Conservation (phyloP, 176 grass and related monocot species). For the Juncus inflexus region DNA sequence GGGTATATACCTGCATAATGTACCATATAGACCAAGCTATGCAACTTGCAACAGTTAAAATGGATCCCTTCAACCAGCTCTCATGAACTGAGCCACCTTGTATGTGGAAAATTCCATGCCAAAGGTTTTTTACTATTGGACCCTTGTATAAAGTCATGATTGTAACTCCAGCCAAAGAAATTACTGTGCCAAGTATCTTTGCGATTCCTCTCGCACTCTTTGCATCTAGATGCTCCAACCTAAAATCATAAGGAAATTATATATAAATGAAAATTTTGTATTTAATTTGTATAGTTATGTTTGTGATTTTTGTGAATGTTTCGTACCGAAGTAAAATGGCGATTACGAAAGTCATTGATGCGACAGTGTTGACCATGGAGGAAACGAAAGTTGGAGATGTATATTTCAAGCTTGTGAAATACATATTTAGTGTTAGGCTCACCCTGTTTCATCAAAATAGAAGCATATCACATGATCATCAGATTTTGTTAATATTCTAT, state of each 20-base stretch:
- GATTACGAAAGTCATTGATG: slow-evolving; percentile 78
- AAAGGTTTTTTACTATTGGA: slow-evolving; percentile 32
- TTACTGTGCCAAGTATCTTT: slow-evolving; percentile 55
- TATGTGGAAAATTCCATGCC: slow-evolving; percentile 50
- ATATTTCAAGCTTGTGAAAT: slow-evolving; percentile 76
- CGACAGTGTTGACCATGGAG: slow-evolving; percentile 64
- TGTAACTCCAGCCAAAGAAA: slow-evolving; percentile 73
- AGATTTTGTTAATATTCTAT: not conserved
- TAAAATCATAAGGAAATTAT: slow-evolving; percentile 15
- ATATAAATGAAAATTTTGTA: not conserved
- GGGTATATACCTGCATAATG: slow-evolving; percentile 62
- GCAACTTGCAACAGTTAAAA: slow-evolving; percentile 72
- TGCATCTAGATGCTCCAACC: slow-evolving; percentile 69
- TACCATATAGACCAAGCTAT: slow-evolving; percentile 70
- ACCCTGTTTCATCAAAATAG: slow-evolving; percentile 44
- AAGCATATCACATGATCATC: slow-evolving; percentile 1
- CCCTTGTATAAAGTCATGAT: slow-evolving; percentile 93
- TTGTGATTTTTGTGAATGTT: not conserved
- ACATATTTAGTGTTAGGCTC: slow-evolving; percentile 91
- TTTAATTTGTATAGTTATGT: no score
- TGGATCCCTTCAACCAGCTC: slow-evolving; percentile 56
- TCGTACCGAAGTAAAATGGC: slow-evolving; percentile 59
- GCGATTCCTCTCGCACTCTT: slow-evolving; percentile 50
- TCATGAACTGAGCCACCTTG: slow-evolving; percentile 35
- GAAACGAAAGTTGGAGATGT: slow-evolving; percentile 81